These are phyloP conservation scores for Hanseniaspora sp. DNA, from an alignment of 1,139 yeast species.

Conservation along the genomic window DNA sequence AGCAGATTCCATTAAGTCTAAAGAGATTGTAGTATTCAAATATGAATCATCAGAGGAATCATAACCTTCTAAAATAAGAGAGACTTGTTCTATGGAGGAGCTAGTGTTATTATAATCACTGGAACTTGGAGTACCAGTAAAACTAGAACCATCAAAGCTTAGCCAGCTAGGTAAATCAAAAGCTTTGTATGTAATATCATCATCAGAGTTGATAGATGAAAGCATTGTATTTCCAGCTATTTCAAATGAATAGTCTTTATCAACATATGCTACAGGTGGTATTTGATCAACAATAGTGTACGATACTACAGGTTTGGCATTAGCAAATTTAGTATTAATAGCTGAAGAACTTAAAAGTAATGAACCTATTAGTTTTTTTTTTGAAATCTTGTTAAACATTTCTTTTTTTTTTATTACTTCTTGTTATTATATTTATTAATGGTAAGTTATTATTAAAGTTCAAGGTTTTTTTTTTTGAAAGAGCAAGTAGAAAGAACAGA, in stretches of 20 bases:
- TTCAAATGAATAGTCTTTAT: constrained; percentile 52
- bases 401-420: background rate
- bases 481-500: too few species aligned
- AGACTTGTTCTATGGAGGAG: constrained; percentile 30
- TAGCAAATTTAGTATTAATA: background rate
- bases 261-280: constrained; percentile 76
- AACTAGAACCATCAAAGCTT: constrained; percentile 53
- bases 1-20: constrained; percentile 45
- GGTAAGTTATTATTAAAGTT: too few species aligned
- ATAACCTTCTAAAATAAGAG: constrained; percentile 48
- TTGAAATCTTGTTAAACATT: background rate
- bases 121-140: constrained; percentile 56
- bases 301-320: constrained; percentile 44
- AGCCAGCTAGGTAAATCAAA: constrained; percentile 67
- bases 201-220: constrained; percentile 34
- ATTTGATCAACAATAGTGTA: constrained; percentile 74
- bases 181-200: constrained; percentile 44
- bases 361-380: background rate
- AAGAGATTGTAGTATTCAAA: constrained; percentile 38
- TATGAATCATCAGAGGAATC: constrained; percentile 44
- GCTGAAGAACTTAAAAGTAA: background rate
- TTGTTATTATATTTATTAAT: background rate
- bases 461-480: too few species aligned
- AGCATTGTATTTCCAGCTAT: constrained; percentile 63
- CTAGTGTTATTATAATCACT: constrained; percentile 32